Evolutionary conservation across 2,329 filamentous ascomycete genomes (phyloP), one percentile per base, ranked within the genome.

Genomic region (Colletotrichum zoysiae): DNA sequence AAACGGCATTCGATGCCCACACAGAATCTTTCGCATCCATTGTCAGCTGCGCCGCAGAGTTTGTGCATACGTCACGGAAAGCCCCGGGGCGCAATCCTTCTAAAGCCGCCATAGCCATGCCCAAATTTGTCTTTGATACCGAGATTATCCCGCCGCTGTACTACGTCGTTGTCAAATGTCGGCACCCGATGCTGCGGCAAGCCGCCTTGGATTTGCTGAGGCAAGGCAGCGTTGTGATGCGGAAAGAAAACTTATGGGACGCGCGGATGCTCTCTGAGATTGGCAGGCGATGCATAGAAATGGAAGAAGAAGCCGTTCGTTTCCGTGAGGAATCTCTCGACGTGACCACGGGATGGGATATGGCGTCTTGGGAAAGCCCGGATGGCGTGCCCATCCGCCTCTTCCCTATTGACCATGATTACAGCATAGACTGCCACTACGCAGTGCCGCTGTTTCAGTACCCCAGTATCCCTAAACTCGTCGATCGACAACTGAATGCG

Each of bases 81-180:
- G 53, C 40, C 4, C 48, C 57, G 8, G 68, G 53, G 6, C 65
- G 74, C 26, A 67, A 75, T 20, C 63, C 71, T 23, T 62, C 74
- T 73, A 58, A 42, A 26, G 75, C 74, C 4, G 46, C 59, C 20
- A 64, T 53, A 44, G 33, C 46, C 12, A 64, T 48, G 33, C 69
- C 65, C 18, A 69, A 56, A 8, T 86, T 86, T 46, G 80, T 78
- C 7, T 85, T 85, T 57, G 83, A 85, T 50, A 84, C 82, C 16
- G 82, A 84, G 26, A 65, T 85, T 0, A 78, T 85, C 35, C 80
- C 82, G 0, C 81, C 83, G 0, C 74, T 86, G 0, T 85, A 83
- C 74, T 86, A 82, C 73, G 80, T 81, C 8, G 79, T 77, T 0
- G 75, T 77, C 46, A 83, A 82, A 63, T 85, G 82, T 60, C 78